These are phyloP conservation scores for Saccharomycopsis synnaedendra DNA, from an alignment of 805 yeast species.

Conservation along the genomic window DNA sequence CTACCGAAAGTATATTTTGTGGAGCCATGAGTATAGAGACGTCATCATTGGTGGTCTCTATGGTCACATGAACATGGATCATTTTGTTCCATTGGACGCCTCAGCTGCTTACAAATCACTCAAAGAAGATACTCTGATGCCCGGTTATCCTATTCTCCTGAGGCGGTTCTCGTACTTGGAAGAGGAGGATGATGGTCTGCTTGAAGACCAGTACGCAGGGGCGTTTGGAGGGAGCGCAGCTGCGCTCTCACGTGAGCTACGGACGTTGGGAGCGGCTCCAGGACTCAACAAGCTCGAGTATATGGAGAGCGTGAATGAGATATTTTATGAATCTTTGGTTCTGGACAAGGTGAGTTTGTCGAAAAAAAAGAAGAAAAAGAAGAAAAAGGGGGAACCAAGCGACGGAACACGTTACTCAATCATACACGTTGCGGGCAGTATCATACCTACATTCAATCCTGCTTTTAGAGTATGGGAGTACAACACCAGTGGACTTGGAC, in stretches of 20 bases:
- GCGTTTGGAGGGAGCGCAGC: slow-evolving; percentile 21
- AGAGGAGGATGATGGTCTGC: slow-evolving; percentile 12
- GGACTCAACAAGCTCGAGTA: slow-evolving; percentile 47
- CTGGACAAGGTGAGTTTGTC: neutral
- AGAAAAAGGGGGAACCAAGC: slow-evolving; percentile 16
- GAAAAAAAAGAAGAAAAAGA: slow-evolving; percentile 17
- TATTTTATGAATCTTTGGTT: slow-evolving; percentile 18
- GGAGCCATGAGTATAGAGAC: slow-evolving; percentile 79
- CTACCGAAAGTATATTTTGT: slow-evolving; percentile 61
- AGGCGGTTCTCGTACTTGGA: slow-evolving; percentile 14
- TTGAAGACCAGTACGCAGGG: slow-evolving; percentile 20
- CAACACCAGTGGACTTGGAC: slow-evolving; percentile 52
- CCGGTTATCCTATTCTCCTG: slow-evolving; percentile 21
- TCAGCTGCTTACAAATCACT: slow-evolving; percentile 46
- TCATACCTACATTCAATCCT: slow-evolving; percentile 79
- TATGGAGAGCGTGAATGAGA: slow-evolving; percentile 44
- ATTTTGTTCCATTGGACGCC: slow-evolving; percentile 68
- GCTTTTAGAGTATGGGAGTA: slow-evolving; percentile 82
- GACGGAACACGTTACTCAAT: slow-evolving; percentile 43
- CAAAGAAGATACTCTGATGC: slow-evolving; percentile 17
- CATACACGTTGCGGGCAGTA: slow-evolving; percentile 59
- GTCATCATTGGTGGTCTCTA: slow-evolving; percentile 72
- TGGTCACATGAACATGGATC: slow-evolving; percentile 89
- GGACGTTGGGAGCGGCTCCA: slow-evolving; percentile 54
- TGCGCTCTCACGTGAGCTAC: slow-evolving; percentile 25